Base-by-base conservation (phyloP, 1,139 yeast species). In the Hyphopichia khmerensis region DNA sequence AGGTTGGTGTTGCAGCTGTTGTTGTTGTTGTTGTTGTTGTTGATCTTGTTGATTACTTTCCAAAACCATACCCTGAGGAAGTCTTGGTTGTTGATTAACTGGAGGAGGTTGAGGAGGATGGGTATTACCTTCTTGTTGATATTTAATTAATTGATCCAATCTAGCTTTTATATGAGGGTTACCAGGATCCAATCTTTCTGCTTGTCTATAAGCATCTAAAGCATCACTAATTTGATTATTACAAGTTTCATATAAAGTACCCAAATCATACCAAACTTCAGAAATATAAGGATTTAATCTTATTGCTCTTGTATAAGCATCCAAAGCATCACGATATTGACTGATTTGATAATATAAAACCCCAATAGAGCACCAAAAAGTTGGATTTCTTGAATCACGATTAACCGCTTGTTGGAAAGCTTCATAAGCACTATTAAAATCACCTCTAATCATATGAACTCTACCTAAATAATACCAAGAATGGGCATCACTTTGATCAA, bases 361-460 rank as follows among this genome's bases (percentile, higher is more conserved):
- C 62, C 99, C 99, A 59, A 93, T 93, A 26, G 96, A 89, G 64
- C 99, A 93, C 99, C 99, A 93, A 70, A 93, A 93, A 2, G 97
- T 93, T 44, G 99, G 98, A 63, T 93, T 93, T 60, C 97, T 79
- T 27, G 95, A 86, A 63, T 93, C 99, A 48, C 97, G 80, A 64
- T 93, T 93, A 43, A 93, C 99, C 7, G 99, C 99, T 63, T 91
- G 98, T 69, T 93, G 99, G 77, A 93, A 93, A 0, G 98, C 95
- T 61, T 93, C 98, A 65, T 93, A 93, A 3, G 99, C 98, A 40
- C 95, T 91, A 51, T 93, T 86, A 69, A 90, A 93, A 63, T 91
- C 96, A 50, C 89, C 91, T 56, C 95, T 80, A 38, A 95, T 86
- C 98, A 93, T 91, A 69, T 93, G 96, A 50, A 95, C 96, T 52